These are phyloP conservation scores for Caloboletus inedulis DNA, from an alignment of 1,284 basidiomycete genomes.

Conservation along the genomic window DNA sequence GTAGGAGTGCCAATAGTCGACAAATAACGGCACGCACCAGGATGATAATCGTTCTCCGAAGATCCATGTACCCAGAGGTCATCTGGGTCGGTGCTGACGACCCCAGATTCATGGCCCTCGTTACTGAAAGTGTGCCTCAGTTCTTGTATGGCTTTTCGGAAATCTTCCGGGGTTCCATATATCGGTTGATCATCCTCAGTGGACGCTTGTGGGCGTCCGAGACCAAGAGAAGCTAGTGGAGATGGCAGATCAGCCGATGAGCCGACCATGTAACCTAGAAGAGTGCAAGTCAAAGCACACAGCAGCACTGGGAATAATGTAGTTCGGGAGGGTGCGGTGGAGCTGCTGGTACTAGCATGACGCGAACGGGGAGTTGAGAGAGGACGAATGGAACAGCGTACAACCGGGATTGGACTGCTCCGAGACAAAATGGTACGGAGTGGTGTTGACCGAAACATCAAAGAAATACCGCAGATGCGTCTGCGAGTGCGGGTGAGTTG, in stretches of 20 bases:
- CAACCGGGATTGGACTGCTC: neutral
- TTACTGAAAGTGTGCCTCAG: slow-evolving; percentile 39
- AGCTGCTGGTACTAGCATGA: slow-evolving; percentile 11
- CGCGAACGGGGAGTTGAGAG: slow-evolving; percentile 2
- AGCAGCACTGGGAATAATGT: slow-evolving; percentile 13
- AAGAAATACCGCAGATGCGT: too few relatives aligned
- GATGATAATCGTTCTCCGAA: slow-evolving; percentile 56
- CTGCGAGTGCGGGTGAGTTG: neutral
- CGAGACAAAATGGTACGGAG: slow-evolving; percentile 5
- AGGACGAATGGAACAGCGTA: neutral
- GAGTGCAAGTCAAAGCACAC: slow-evolving; percentile 24
- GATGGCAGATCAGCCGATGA: slow-evolving; percentile 6
- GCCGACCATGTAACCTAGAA: slow-evolving; percentile 29
- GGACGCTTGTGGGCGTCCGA: neutral
- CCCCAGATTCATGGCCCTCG: slow-evolving; percentile 11
- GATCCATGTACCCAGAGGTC: slow-evolving; percentile 56
- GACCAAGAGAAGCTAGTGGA: slow-evolving; percentile 5
- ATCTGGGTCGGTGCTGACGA: slow-evolving; percentile 54
- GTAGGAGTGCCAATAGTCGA: neutral
- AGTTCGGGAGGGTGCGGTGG: neutral
- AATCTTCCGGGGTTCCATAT: slow-evolving; percentile 52
- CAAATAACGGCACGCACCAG: slow-evolving; percentile 39
- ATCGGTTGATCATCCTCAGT: slow-evolving; percentile 13
- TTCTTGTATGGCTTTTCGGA: slow-evolving; percentile 48
- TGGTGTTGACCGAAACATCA: slow-evolving; percentile 18